Percentiles rank a stretch among this genome's conserved stretches.
Evolutionary conservation across 257 asterid species (phyloP).

Genomic region (Forsythia suspensa): DNA sequence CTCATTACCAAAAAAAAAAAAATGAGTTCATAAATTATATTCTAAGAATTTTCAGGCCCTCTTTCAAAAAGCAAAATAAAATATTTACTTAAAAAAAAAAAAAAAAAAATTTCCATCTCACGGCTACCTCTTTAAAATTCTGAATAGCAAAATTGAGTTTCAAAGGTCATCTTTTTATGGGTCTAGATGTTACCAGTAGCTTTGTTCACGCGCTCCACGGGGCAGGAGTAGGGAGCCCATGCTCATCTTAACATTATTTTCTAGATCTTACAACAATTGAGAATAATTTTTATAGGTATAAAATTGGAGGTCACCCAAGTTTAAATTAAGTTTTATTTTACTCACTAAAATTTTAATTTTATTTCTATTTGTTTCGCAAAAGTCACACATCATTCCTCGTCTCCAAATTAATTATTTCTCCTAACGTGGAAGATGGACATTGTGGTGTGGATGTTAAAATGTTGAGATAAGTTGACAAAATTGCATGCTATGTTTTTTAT

Average conservation of each 20-base stretch:
- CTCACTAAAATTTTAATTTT: not conserved
- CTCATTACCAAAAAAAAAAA: no score
- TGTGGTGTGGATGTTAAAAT: not conserved
- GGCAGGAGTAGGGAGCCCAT: not conserved
- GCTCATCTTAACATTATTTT: not conserved
- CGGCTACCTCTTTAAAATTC: no score
- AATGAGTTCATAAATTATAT: no score
- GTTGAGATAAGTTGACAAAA: not conserved
- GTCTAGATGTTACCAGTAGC: not conserved
- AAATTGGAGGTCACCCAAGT: not conserved
- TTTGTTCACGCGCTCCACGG: not conserved
- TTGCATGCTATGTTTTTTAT: not conserved
- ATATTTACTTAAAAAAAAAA: no score
- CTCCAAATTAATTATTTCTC: not conserved
- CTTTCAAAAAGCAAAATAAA: no score
- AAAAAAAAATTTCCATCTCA: no score
- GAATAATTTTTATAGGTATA: not conserved
- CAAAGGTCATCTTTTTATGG: not conserved
- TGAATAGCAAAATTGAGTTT: not conserved
- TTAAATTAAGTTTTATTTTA: not conserved
- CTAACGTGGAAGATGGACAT: not conserved
- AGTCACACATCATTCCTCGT: not conserved
- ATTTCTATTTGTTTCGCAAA: not conserved
- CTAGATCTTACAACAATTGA: not conserved
- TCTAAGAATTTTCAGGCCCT: no score